These are phyloP conservation scores for Penicillium sp. DNA, from an alignment of 2,329 filamentous ascomycete genomes.

Conservation along the genomic window DNA sequence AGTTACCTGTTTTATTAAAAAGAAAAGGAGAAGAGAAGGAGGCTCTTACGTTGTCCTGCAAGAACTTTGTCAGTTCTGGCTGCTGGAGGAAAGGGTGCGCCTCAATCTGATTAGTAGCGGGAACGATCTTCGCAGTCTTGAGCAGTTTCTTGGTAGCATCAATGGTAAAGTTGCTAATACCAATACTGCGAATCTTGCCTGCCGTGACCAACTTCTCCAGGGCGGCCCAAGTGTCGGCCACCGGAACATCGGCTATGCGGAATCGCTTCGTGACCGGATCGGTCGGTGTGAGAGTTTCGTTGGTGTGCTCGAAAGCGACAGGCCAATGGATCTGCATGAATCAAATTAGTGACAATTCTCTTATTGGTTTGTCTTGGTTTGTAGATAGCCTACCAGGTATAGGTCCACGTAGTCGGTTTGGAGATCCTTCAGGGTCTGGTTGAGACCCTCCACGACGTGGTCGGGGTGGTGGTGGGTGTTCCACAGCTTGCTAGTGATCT, in stretches of 20 bases:
- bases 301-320: conserved; percentile 31
- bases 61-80: conserved; percentile 53
- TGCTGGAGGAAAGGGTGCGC: conserved; percentile 67
- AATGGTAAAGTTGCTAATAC: conserved; percentile 44
- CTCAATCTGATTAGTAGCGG: conserved; percentile 67
- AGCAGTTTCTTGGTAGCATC: conserved; percentile 30
- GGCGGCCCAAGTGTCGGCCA: conserved; percentile 37
- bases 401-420: conserved; percentile 56
- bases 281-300: conserved; percentile 28
- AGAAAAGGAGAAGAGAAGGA: neutral
- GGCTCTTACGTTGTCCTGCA: conserved; percentile 50
- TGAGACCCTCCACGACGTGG: conserved; percentile 51
- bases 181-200: conserved; percentile 39
- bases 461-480: conserved; percentile 55
- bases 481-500: conserved; percentile 61
- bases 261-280: conserved; percentile 29
- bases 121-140: conserved; percentile 51
- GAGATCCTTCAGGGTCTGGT: conserved; percentile 52
- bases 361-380: neutral
- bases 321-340: conserved; percentile 35
- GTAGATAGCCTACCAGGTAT: conserved; percentile 41
- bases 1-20: neutral
- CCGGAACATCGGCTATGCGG: conserved; percentile 27
- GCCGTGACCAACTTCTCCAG: conserved; percentile 36
- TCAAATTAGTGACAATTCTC: neutral